A percentile compares a stretch with the other conserved stretches of the same genome.
Conservation (phyloP, 768 basidiomycete species). For the Suillus brevipes region DNA sequence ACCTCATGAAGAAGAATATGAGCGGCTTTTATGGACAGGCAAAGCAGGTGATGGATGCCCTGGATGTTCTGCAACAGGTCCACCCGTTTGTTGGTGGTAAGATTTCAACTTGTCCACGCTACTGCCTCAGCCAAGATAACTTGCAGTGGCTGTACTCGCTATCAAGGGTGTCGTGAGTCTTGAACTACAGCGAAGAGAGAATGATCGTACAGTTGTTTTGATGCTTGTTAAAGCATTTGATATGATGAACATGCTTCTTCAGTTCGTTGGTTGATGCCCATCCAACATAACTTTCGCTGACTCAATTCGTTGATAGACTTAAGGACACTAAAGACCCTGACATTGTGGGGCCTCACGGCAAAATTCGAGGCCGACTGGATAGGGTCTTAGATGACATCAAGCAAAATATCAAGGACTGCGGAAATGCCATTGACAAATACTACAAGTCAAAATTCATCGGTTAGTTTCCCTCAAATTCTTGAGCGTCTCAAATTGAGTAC, state of each 20-base stretch:
- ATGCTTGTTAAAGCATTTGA: conserved; percentile 52
- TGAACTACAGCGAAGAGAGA: conserved; percentile 49
- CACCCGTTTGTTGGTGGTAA: conserved; percentile 30
- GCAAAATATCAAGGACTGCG: conserved; percentile 43
- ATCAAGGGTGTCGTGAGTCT: conserved; percentile 50
- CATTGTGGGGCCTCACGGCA: conserved; percentile 29
- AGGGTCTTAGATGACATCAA: conserved; percentile 34
- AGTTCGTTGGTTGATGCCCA: conserved; percentile 32
- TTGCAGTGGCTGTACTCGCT: conserved; percentile 47
- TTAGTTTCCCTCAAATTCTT: conserved; percentile 16
- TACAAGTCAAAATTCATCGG: conserved; percentile 45
- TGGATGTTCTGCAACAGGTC: conserved; percentile 28
- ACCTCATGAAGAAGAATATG: conserved; percentile 8
- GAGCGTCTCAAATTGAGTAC: conserved; percentile 5
- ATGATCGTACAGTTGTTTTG: conserved; percentile 48
- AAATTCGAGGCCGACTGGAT: conserved; percentile 35
- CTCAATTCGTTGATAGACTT: conserved; percentile 23
- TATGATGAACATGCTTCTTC: conserved; percentile 46
- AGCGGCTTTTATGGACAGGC: conserved; percentile 21
- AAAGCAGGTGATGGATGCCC: conserved; percentile 24
- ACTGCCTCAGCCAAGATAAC: background rate
- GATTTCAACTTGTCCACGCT: background rate
- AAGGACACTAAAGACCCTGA: conserved; percentile 29
- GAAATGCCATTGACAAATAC: conserved; percentile 47
- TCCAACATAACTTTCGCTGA: background rate